Evolutionary conservation across 345 rosid genomes (phyloP), one percentile per base, ranked within the genome.

Genomic region (Bruguiera gymnorhiza): DNA sequence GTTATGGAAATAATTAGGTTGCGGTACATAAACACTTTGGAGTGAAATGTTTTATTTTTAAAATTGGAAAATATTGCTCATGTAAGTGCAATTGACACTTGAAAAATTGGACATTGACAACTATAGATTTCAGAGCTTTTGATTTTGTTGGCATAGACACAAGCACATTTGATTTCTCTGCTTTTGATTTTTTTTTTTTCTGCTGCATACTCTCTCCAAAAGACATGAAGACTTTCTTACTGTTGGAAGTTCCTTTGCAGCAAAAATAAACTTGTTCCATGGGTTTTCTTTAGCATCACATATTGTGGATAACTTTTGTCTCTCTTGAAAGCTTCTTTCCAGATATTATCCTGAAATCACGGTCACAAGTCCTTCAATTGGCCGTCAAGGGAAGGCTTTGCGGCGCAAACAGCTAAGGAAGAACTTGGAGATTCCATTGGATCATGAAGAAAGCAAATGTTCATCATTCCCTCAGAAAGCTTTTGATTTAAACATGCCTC

Each of bases 331-430:
- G 98, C 92, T 94, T 81, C 91, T 94, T 67, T 76, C 61, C 24
- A 81, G 79, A 76, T 86, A 89, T 82, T 88, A 84, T 81, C 97
- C 95, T 56, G 92, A 87, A 72, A 80, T 85, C 70, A 59, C 79
- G 69, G 68, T 58, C 10, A 74, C 72, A 60, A 88, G 88, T 79
- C 98, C 96, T 19, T 84, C 98, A 63, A 81, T 94, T 82, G 98
- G 97, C 52, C 90, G 95, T 61, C 98, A 89, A 86, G 98, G 97
- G 71, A 94, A 94, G 84, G 87, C 95, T 59, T 66, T 86, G 74
- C 95, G 95, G 19, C 90, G 97, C 30, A 86, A 81, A 71, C 90
- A 85, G 63, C 90, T 82, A 75, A 85, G 86, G 81, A 84, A 83
- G 80, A 56, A 79, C 63, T 70, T 82, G 13, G 76, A 81, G 54